Base-by-base conservation (phyloP, 2,329 filamentous ascomycete species). In the Cladophialophora bantiana region DNA sequence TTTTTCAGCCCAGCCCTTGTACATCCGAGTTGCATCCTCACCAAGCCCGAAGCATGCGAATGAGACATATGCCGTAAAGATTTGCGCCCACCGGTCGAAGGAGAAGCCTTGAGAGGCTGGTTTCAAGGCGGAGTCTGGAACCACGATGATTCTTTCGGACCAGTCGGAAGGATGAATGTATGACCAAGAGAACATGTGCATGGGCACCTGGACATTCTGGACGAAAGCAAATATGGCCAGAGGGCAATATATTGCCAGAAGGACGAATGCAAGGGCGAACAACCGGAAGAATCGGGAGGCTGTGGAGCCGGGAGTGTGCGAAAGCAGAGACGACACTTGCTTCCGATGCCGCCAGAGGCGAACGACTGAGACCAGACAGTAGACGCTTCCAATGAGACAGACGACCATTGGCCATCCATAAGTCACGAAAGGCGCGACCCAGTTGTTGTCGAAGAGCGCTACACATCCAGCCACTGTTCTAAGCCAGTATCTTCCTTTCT, bases 31-130 rank as follows among this genome's bases (percentile, higher is more conserved):
- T 0, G 88, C 88, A 72, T 91, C 89, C 32, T 79, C 80, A 35
- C 88, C 89, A 15, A 88, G 83, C 7, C 89, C 89, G 70, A 90
- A 90, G 72, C 89, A 85, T n/a, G 84, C 60, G 73, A 90, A 90
- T 12, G 87, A 77, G 32, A 88, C 65, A 66, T 85, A 82, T 0
- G 85, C 86, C 3, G 83, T 79, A 0, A 74, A 81, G 9, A 89
- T 78, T 55, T 85, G 82, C 20, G 85, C 80, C 86, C 86, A 91
- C 35, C 84, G 82, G 73, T 89, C 85, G 66, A 84, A 84, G 52
- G 80, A 75, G 45, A 85, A 77, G 1, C 69, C 9, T 40, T 85
- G 82, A 48, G 77, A 42, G 26, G 81, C 78, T 1, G 83, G 81
- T 2, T 84, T 74, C 66, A 82, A 83, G 18, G 20, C 13, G 13